Percentiles rank a stretch among this genome's conserved stretches.
Conservation (phyloP, 2,329 filamentous ascomycete species). For the Colletotrichum sp. region DNA sequence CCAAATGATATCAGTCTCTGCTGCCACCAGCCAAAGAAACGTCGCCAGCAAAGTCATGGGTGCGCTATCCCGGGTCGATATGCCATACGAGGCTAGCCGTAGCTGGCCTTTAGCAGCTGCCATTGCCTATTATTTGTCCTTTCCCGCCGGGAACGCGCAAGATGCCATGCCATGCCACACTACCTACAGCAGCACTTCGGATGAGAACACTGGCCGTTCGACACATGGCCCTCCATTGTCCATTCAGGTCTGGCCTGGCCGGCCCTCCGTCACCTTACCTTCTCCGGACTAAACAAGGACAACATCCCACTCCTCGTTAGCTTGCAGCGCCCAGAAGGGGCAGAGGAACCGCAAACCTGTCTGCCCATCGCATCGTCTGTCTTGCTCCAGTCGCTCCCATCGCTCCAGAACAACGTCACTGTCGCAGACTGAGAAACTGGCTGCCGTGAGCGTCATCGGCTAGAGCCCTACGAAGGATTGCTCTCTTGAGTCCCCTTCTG, state of each 20-base stretch:
- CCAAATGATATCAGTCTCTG: slow-evolving; percentile 10
- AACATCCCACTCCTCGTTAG: neutral
- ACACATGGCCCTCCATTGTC: neutral
- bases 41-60: slow-evolving; percentile 20
- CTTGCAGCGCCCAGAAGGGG: slow-evolving; percentile 12
- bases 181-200: neutral
- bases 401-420: slow-evolving; percentile 12
- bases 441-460: neutral
- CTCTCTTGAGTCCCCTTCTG: neutral
- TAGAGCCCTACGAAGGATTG: neutral
- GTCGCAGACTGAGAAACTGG: neutral
- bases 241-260: neutral
- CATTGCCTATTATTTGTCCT: neutral
- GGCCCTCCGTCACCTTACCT: neutral
- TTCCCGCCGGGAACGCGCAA: slow-evolving; percentile 17
- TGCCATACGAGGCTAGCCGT: slow-evolving; percentile 18
- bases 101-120: neutral
- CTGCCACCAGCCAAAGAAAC: slow-evolving; percentile 14
- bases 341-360: neutral
- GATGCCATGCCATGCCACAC: neutral
- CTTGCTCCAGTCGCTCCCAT: neutral
- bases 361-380: neutral
- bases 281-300: neutral
- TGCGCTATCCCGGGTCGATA: slow-evolving; percentile 16
- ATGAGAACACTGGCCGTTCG: neutral